Evolutionary conservation across 106 monocot species (phyloP).

Genomic region (Vanilla planifolia): DNA sequence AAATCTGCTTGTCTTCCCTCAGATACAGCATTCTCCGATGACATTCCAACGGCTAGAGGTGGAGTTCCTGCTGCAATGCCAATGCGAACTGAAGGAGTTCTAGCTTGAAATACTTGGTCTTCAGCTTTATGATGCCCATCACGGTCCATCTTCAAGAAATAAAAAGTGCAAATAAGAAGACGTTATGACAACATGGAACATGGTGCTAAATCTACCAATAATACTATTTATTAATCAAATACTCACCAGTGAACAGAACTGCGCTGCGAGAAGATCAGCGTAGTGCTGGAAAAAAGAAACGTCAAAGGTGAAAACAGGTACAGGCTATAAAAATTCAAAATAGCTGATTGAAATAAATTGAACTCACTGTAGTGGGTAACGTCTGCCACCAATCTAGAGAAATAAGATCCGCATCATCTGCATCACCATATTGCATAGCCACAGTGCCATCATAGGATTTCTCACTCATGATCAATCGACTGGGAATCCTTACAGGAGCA

Average conservation of each 20-base stretch:
- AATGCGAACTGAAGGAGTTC: constrained; percentile 17
- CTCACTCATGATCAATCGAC: constrained; percentile 46
- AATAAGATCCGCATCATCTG: constrained; percentile 42
- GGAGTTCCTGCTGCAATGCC: constrained; percentile 20
- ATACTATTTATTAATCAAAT: not conserved
- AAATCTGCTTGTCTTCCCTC: constrained; percentile 40
- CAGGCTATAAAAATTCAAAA: not conserved
- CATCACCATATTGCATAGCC: constrained; percentile 56
- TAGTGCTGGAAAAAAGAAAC: constrained; percentile 32
- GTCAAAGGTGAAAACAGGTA: not conserved
- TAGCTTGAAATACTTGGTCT: constrained; percentile 63
- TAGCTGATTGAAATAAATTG: not conserved
- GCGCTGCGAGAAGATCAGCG: constrained; percentile 80
- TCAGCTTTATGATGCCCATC: constrained; percentile 64
- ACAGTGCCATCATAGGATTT: constrained; percentile 69
- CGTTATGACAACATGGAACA: too few species aligned
- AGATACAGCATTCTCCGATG: constrained; percentile 34
- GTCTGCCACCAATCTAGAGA: constrained; percentile 27
- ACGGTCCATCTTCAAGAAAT: constrained; percentile 42
- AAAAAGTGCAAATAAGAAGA: not conserved
- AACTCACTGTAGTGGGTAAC: constrained; percentile 69
- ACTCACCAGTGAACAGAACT: constrained; percentile 59
- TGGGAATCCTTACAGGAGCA: constrained; percentile 11
- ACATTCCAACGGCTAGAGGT: constrained; percentile 17
- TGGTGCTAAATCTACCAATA: not conserved